Evolutionary conservation across 768 basidiomycete species (phyloP).

Genomic region (Pleurotus djamor): DNA sequence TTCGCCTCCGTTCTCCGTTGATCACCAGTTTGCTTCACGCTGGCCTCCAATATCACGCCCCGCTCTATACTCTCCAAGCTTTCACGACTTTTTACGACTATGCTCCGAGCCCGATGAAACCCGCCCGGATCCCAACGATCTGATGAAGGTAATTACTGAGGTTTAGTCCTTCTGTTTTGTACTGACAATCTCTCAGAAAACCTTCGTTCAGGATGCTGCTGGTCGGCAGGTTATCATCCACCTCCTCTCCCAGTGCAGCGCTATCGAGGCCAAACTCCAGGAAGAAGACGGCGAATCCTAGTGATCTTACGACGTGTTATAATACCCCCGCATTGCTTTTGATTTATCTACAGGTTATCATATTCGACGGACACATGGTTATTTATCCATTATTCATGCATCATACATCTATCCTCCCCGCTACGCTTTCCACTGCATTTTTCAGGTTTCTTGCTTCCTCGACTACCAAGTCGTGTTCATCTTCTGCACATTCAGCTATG

Average conservation of each 20-base stretch:
- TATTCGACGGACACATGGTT: constrained; percentile 5
- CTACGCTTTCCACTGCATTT: constrained; percentile 66
- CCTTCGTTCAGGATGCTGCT: constrained; percentile 67
- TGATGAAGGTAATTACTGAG: constrained; percentile 47
- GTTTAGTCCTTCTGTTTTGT: not conserved
- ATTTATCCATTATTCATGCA: constrained; percentile 18
- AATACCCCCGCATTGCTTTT: not conserved
- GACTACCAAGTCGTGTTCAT: constrained; percentile 85
- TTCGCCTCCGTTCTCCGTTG: constrained; percentile 67
- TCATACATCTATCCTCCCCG: constrained; percentile 58
- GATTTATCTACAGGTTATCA: constrained; percentile 6
- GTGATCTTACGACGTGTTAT: constrained; percentile 8
- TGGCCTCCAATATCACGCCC: constrained; percentile 66
- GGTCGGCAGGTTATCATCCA: constrained; percentile 67
- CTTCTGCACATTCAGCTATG: constrained; percentile 84
- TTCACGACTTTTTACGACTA: constrained; percentile 69
- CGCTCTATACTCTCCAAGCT: constrained; percentile 59
- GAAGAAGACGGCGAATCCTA: constrained; percentile 16
- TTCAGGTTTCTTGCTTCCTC: constrained; percentile 66
- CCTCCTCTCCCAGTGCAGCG: constrained; percentile 62
- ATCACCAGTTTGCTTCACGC: constrained; percentile 53
- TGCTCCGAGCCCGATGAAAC: constrained; percentile 60
- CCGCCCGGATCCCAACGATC: constrained; percentile 54
- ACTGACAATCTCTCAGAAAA: constrained; percentile 34
- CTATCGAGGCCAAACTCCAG: constrained; percentile 52